A percentile compares a stretch with the other conserved stretches of the same genome.
phyloP scores from a whole-genome alignment of 495 filamentous ascomycete genomes.

The Pyrenopolyporus hunteri region DNA sequence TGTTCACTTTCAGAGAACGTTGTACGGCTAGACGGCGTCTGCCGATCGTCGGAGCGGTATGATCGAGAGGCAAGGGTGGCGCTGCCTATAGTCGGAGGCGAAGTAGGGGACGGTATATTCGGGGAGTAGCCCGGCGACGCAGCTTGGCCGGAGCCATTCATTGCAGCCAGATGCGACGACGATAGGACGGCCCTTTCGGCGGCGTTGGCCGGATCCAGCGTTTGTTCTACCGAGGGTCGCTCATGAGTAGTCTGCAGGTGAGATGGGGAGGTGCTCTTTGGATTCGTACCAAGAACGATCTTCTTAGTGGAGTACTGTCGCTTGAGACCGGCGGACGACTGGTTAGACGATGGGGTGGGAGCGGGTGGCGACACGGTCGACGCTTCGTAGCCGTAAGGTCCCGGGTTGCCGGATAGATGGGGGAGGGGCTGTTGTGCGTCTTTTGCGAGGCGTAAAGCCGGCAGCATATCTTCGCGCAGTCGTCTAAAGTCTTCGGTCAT shows the following conservation, averaged over 20 bases:
- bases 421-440: slow-evolving; percentile 89
- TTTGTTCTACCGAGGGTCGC: slow-evolving; percentile 61
- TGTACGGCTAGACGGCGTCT: slow-evolving; percentile 53
- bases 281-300: slow-evolving; percentile 78
- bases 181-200: slow-evolving; percentile 68
- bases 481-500: slow-evolving; percentile 84
- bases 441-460: slow-evolving; percentile 86
- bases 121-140: slow-evolving; percentile 68
- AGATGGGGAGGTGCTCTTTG: slow-evolving; percentile 77
- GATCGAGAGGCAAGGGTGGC: slow-evolving; percentile 63
- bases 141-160: slow-evolving; percentile 66
- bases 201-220: slow-evolving; percentile 59
- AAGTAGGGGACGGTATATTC: slow-evolving; percentile 84
- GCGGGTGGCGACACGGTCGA: slow-evolving; percentile 57
- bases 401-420: slow-evolving; percentile 49
- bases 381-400: slow-evolving; percentile 50
- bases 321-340: slow-evolving; percentile 62
- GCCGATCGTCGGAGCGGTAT: slow-evolving; percentile 54
- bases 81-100: slow-evolving; percentile 60
- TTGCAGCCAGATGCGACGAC: slow-evolving; percentile 75
- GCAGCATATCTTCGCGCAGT: slow-evolving; percentile 87
- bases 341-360: slow-evolving; percentile 54
- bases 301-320: slow-evolving; percentile 91
- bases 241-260: slow-evolving; percentile 66
- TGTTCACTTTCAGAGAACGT: slow-evolving; percentile 58